Evolutionary conservation across 495 filamentous ascomycete genomes (phyloP).

Genomic region (Aspergillus taichungensis): DNA sequence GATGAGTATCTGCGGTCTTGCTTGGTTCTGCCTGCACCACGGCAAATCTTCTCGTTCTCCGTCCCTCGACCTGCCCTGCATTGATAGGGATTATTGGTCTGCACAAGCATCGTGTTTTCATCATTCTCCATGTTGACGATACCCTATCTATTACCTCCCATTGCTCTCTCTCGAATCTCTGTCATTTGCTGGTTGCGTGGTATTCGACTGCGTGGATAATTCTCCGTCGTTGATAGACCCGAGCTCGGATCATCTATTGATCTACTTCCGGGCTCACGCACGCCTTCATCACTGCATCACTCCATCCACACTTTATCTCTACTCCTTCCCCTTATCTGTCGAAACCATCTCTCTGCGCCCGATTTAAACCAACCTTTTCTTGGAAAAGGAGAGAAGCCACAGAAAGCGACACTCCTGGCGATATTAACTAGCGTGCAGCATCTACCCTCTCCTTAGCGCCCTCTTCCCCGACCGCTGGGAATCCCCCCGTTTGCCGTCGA

Average conservation of each 20-base stretch:
- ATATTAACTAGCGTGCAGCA: slow-evolving; percentile 4
- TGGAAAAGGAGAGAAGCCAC: not conserved
- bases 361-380: not conserved
- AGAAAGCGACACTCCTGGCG: slow-evolving; percentile 1
- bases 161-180: not conserved
- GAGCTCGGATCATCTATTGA: slow-evolving; percentile 10
- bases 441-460: slow-evolving; percentile 4
- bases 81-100: not conserved
- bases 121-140: slow-evolving; percentile 6
- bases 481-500: slow-evolving; percentile 33
- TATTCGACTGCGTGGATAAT: not conserved
- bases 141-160: slow-evolving; percentile 10
- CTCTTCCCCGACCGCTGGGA: slow-evolving; percentile 41
- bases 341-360: not conserved
- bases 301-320: slow-evolving; percentile 1
- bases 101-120: not conserved
- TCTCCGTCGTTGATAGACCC: too few relatives aligned
- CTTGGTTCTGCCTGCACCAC: slow-evolving; percentile 12
- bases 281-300: not conserved
- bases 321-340: slow-evolving; percentile 1
- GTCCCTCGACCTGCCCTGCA: slow-evolving; percentile 7
- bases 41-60: slow-evolving; percentile 14
- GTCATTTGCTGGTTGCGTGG: not conserved
- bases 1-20: slow-evolving; percentile 9
- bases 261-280: not conserved